phyloP scores from a whole-genome alignment of 345 rosid genomes.

The Salix caprea region DNA sequence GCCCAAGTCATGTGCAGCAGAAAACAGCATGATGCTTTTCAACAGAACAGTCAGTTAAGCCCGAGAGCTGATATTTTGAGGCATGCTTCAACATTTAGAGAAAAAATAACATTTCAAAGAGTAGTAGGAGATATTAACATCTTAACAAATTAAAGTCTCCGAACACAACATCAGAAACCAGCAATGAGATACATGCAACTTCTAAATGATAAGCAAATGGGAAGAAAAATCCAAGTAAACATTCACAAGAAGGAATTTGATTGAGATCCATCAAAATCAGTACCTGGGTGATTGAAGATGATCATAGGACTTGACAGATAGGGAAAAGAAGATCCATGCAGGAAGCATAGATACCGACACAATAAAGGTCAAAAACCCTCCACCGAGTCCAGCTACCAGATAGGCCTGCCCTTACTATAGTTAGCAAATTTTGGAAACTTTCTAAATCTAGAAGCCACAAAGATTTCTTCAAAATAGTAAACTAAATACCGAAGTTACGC shows the following conservation, averaged over 20 bases:
- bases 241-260: not conserved
- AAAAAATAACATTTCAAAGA: not conserved
- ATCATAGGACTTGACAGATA: constrained; percentile 44
- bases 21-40: not conserved
- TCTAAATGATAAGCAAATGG: not conserved
- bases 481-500: constrained; percentile 57
- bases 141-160: not conserved
- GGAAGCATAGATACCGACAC: constrained; percentile 64
- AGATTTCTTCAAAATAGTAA: not conserved
- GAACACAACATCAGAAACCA: not conserved
- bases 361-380: constrained; percentile 76
- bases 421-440: constrained; percentile 18
- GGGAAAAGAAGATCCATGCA: constrained; percentile 68
- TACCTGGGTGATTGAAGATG: constrained; percentile 55
- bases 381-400: constrained; percentile 70
- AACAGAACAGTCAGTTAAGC: not conserved
- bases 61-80: not conserved
- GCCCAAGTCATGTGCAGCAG: not conserved
- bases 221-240: not conserved
- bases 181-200: not conserved
- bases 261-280: not conserved
- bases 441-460: not conserved
- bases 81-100: not conserved
- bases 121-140: not conserved
- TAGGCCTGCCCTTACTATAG: constrained; percentile 57